Evolutionary conservation across 306 rosid species (phyloP).

Genomic region (Inga leiocalycina): DNA sequence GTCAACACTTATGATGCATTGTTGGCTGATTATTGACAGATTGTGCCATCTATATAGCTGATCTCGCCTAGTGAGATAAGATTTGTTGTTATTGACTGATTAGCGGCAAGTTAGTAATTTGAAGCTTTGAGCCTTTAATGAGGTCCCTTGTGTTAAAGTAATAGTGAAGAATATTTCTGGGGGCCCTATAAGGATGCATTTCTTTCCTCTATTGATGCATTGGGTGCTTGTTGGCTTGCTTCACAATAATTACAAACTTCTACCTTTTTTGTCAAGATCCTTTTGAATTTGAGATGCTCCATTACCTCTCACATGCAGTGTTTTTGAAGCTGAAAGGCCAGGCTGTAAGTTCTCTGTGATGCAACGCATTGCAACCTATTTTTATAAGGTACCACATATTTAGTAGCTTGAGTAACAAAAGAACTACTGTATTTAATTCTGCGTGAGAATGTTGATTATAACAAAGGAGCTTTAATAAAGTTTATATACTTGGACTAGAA

Average conservation of each 20-base stretch:
- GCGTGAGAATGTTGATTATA: constrained; percentile 11
- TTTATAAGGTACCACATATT: constrained; percentile 65
- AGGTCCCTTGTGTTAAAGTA: constrained; percentile 15
- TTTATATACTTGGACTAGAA: background rate
- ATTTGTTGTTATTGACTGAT: no score
- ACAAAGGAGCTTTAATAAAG: background rate
- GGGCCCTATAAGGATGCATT: background rate
- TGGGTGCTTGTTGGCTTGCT: constrained; percentile 11
- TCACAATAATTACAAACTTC: constrained; percentile 3
- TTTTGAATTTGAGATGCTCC: constrained; percentile 29
- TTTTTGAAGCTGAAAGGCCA: constrained; percentile 92
- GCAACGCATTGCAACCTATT: constrained; percentile 81
- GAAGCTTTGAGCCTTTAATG: background rate
- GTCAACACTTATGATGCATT: background rate
- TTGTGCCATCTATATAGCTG: no score
- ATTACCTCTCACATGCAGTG: constrained; percentile 60
- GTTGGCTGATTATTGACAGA: background rate
- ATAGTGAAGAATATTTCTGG: constrained; percentile 5
- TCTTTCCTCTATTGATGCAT: background rate
- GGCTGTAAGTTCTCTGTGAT: constrained; percentile 71
- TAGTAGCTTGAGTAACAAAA: constrained; percentile 6
- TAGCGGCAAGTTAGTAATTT: background rate
- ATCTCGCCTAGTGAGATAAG: no score
- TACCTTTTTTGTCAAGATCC: constrained; percentile 21
- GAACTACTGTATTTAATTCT: constrained; percentile 1